Evolutionary conservation across 495 filamentous ascomycete genomes (phyloP), one percentile per base, ranked within the genome.

Genomic region (Rhizodiscina lignyota): DNA sequence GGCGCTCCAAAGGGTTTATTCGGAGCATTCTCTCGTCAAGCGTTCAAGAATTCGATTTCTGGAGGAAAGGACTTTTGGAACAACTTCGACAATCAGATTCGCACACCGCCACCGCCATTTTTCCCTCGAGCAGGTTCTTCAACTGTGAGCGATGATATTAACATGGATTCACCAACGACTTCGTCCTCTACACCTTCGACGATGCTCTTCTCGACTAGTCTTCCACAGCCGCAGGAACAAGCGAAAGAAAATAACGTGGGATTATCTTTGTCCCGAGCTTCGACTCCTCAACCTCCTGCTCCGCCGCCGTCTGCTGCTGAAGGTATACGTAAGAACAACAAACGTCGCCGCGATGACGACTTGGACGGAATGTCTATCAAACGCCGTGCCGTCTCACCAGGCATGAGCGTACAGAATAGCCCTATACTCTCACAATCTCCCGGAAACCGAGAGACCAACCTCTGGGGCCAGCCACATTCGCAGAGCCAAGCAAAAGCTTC

Each of bases 321-420:
- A 33, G 72, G 85, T 22, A 70, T 73, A 5, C 61, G 57, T 34
- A 66, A 74, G 23, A 43, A 41, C 29, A 75, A 64, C 51, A 92
- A 93, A 51, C 74, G 86, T 13, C 68, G 83, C 27, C 69, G 83
- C 21, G 89, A 94, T 39, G 89, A 96, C 49, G 83, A 93, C 43
- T 80, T 93, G 39, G 86, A 96, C 50, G 75, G 80, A 5, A 72
- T 76, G 11, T 76, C 78, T 37, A 81, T 99, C 61, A 99, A 99
- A 57, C 70, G 89, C 15, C 71, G 89, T 21, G 89, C 89, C 10
- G 89, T 99, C 2, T 89, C 81, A 27, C 89, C 89, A 4, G 83
- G 89, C 12, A 72, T 93, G 66, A 91, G 85, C 48, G 79, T 78
- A 2, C 81, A 91, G 48, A 87, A 85, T 52, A 85, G 78, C 36